Conservation (phyloP, 1,139 yeast genomes). For the Magnusiomyces tetraspermus region DNA sequence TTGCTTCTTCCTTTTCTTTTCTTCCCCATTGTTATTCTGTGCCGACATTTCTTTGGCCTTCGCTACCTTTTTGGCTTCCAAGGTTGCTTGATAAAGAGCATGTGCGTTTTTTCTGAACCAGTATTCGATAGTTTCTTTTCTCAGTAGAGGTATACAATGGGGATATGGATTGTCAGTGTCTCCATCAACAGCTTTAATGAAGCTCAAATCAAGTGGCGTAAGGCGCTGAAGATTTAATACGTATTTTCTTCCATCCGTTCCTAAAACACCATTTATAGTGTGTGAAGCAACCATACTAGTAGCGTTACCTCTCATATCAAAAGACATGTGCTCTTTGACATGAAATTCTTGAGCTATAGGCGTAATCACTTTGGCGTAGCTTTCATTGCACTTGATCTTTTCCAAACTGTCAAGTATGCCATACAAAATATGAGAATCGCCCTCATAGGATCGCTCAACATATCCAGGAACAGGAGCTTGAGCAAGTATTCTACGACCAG, state of each 20-base stretch:
- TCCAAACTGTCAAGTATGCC: slow-evolving; percentile 63
- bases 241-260: slow-evolving; percentile 79
- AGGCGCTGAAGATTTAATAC: slow-evolving; percentile 75
- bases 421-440: slow-evolving; percentile 50
- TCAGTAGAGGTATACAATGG: slow-evolving; percentile 64
- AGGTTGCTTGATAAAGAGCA: slow-evolving; percentile 40
- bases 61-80: slow-evolving; percentile 19
- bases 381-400: slow-evolving; percentile 38
- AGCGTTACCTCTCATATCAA: slow-evolving; percentile 36
- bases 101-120: slow-evolving; percentile 64
- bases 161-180: slow-evolving; percentile 52
- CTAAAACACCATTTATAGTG: slow-evolving; percentile 76
- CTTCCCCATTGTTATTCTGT: neutral
- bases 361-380: slow-evolving; percentile 47
- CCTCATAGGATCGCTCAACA: slow-evolving; percentile 42
- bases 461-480: slow-evolving; percentile 99
- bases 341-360: slow-evolving; percentile 69
- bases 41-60: slow-evolving; percentile 16
- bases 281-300: slow-evolving; percentile 54
- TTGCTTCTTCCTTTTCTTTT: too few species aligned
- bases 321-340: slow-evolving; percentile 57
- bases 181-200: slow-evolving; percentile 49
- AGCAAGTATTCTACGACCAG: slow-evolving; percentile 79
- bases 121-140: slow-evolving; percentile 82
- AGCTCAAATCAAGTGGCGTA: slow-evolving; percentile 75